Evolutionary conservation across 2,329 filamentous ascomycete species (phyloP), one percentile per base, ranked within the genome.

Genomic region (Ambrosiella beaveri): DNA sequence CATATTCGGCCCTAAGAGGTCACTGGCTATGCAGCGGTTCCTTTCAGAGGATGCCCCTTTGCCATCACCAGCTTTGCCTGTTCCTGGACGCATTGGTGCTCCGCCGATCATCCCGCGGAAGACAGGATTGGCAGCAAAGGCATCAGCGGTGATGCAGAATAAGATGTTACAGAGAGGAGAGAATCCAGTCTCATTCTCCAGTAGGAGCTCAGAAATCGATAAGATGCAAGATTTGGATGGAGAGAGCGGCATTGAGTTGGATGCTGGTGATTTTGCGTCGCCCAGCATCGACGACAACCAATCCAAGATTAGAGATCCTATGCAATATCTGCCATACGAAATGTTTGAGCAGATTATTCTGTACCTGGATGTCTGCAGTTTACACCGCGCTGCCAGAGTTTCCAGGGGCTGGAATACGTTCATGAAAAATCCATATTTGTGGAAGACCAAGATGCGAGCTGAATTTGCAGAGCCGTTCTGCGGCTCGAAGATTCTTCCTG

Each of bases 381-480:
- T 27, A 27, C 27, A 27, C 27, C 2, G 5, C 3, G 27, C 27
- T 4, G 27, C 73, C 52, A 65, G 67, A 19, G 80, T 83, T 1
- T 81, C 74, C 11, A 71, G 65, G 36, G 62, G 63, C 4, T 84
- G 81, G 81, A 65, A 71, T 44, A 59, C 65, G 11, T 66, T 76
- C 1, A 68, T 74, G 3, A 65, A 67, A 36, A 79, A 78, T 62
- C 76, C 77, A 63, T 77, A 82, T 64, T 74, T 84, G 52, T 84
- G 81, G 81, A 73, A 79, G 13, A 76, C 81, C 64, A 80, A 79
- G 1, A 84, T 82, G 64, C 67, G 83, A 38, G 71, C 80, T 13
- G 78, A 82, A 64, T 82, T 79, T 66, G 78, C 79, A 0, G 67
- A 67, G 36, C 81, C 80, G 0, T 84, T 78, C 66, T 81, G 81